Percentiles rank a stretch among this genome's conserved stretches.
Evolutionary conservation across 768 basidiomycete genomes (phyloP).

Genomic region (Boletus sp.): DNA sequence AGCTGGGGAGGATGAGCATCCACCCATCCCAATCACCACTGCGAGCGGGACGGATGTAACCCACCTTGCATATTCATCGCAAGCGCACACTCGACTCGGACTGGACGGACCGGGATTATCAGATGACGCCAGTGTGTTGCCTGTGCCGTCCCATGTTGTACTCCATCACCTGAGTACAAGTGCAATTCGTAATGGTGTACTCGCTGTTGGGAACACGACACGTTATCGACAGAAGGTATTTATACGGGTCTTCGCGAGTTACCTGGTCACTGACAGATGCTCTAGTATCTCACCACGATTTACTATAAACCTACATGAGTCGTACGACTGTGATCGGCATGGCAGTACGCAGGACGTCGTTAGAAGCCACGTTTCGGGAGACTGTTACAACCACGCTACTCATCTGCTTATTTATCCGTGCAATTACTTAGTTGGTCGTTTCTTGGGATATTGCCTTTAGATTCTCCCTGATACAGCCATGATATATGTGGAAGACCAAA

Average conservation of each 20-base stretch:
- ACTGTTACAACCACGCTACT: conserved; percentile 6
- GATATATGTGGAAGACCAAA: conserved; percentile 20
- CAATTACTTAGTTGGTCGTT: conserved; percentile 23
- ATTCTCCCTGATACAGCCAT: conserved; percentile 21
- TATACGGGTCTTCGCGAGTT: conserved; percentile 1
- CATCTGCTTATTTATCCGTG: conserved; percentile 27
- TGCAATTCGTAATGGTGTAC: conserved; percentile 88
- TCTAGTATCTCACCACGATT: conserved; percentile 79
- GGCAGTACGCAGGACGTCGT: conserved; percentile 25
- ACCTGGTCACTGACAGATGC: conserved; percentile 15
- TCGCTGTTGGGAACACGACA: conserved; percentile 90
- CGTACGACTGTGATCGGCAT: conserved; percentile 6
- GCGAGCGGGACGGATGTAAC: conserved; percentile 39
- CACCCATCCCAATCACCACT: conserved; percentile 35
- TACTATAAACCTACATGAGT: conserved; percentile 69
- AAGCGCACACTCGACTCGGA: conserved; percentile 30
- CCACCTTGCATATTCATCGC: conserved; percentile 25
- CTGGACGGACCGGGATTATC: conserved; percentile 46
- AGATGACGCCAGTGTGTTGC: conserved; percentile 87
- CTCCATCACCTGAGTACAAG: conserved; percentile 94
- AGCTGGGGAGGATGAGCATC: conserved; percentile 19
- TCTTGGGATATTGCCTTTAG: conserved; percentile 28
- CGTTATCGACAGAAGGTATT: conserved; percentile 87
- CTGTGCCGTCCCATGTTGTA: conserved; percentile 92
- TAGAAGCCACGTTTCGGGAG: conserved; percentile 19